phyloP scores from a whole-genome alignment of 176 grass and related monocot genomes.

The Typha latifolia region DNA sequence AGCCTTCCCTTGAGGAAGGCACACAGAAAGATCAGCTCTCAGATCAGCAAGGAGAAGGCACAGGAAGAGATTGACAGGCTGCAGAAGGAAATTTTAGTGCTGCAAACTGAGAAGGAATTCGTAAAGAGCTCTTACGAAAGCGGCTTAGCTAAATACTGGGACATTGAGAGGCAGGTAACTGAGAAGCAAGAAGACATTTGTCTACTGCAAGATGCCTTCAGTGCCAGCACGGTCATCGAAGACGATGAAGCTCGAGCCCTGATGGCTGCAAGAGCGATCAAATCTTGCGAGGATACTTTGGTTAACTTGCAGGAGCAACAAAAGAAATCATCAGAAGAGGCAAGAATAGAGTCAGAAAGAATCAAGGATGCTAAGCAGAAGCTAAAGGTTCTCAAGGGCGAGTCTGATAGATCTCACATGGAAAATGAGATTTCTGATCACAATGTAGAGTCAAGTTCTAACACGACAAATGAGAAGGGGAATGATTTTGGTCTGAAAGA shows the following conservation, averaged over 20 bases:
- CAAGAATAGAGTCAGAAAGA: slow-evolving; percentile 39
- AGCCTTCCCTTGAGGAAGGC: slow-evolving; percentile 31
- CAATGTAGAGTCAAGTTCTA: slow-evolving; percentile 12
- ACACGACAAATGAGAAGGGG: neutral
- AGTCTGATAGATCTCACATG: slow-evolving; percentile 16
- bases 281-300: slow-evolving; percentile 78
- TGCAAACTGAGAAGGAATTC: slow-evolving; percentile 79
- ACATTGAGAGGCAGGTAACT: slow-evolving; percentile 59
- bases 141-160: slow-evolving; percentile 47
- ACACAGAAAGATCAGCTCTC: slow-evolving; percentile 34
- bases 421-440: slow-evolving; percentile 13
- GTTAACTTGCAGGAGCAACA: slow-evolving; percentile 52
- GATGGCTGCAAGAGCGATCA: slow-evolving; percentile 69
- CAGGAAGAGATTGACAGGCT: slow-evolving; percentile 66
- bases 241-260: slow-evolving; percentile 77
- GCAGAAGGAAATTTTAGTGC: slow-evolving; percentile 65
- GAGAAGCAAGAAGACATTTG: slow-evolving; percentile 64
- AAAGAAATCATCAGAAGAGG: slow-evolving; percentile 45
- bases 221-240: slow-evolving; percentile 51
- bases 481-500: slow-evolving; percentile 25
- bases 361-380: slow-evolving; percentile 46
- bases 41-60: slow-evolving; percentile 63
- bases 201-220: slow-evolving; percentile 69
- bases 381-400: slow-evolving; percentile 49
- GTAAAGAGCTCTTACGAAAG: slow-evolving; percentile 68